Evolutionary conservation across 2,329 filamentous ascomycete species (phyloP).

Genomic region (Botrytis cinerea): DNA sequence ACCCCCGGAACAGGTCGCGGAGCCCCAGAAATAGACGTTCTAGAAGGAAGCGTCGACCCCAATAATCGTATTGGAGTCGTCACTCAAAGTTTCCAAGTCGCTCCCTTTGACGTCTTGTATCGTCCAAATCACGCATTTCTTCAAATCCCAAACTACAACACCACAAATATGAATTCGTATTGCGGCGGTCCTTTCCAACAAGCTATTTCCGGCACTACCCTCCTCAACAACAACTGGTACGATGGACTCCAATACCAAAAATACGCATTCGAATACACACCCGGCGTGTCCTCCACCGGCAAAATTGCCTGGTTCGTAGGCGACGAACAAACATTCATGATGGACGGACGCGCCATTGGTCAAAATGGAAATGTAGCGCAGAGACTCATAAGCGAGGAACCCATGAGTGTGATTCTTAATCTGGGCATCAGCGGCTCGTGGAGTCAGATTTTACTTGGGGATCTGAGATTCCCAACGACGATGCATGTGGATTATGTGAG

Average conservation of each 20-base stretch:
- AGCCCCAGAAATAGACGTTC: constrained; percentile 70
- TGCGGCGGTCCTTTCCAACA: constrained; percentile 57
- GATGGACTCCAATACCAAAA: constrained; percentile 55
- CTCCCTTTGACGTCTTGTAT: constrained; percentile 48
- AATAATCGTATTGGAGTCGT: constrained; percentile 43
- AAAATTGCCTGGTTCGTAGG: constrained; percentile 56
- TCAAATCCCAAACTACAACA: constrained; percentile 51
- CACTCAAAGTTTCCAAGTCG: constrained; percentile 44
- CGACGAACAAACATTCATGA: constrained; percentile 51
- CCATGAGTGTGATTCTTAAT: constrained; percentile 56
- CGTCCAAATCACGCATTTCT: constrained; percentile 55
- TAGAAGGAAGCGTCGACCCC: constrained; percentile 58
- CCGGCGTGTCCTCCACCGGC: constrained; percentile 45
- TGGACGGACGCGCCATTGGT: constrained; percentile 54
- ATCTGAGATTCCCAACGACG: constrained; percentile 51
- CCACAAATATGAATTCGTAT: constrained; percentile 53
- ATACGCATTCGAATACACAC: constrained; percentile 57
- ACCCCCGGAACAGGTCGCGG: constrained; percentile 63
- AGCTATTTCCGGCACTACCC: constrained; percentile 55
- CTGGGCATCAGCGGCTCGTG: constrained; percentile 54
- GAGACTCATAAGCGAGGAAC: constrained; percentile 53
- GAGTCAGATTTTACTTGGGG: constrained; percentile 49
- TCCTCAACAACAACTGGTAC: constrained; percentile 57
- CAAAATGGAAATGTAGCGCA: constrained; percentile 55
- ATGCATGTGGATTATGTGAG: constrained; percentile 58